Conservation (phyloP, 2,329 filamentous ascomycete species). For the Fusarium sp. region DNA sequence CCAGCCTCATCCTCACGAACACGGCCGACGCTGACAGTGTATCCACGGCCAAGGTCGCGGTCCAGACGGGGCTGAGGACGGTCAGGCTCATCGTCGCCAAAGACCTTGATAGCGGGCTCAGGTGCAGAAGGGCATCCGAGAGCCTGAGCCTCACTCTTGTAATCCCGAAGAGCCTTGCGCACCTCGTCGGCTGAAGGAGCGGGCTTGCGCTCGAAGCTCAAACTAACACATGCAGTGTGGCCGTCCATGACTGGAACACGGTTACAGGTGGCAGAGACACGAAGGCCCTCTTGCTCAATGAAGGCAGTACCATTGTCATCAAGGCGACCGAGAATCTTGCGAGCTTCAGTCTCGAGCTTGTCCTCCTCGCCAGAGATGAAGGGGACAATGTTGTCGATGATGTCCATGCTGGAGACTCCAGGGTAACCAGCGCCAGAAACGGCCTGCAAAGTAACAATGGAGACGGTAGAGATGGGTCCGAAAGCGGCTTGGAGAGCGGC, state of each 20-base stretch:
- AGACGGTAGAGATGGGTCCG: slow-evolving; percentile 79
- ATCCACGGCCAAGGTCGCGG: slow-evolving; percentile 84
- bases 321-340: slow-evolving; percentile 88
- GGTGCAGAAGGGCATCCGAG: slow-evolving; percentile 91
- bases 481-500: slow-evolving; percentile 89
- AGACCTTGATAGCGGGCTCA: slow-evolving; percentile 81
- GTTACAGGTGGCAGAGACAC: slow-evolving; percentile 89
- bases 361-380: slow-evolving; percentile 95
- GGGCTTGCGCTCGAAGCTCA: slow-evolving; percentile 81
- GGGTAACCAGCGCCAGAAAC: slow-evolving; percentile 93
- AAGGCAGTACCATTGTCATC: slow-evolving; percentile 79
- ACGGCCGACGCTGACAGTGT: slow-evolving; percentile 90
- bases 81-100: slow-evolving; percentile 79
- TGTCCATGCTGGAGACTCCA: slow-evolving; percentile 92
- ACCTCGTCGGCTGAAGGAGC: slow-evolving; percentile 80
- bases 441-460: slow-evolving; percentile 93
- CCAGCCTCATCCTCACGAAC: slow-evolving; percentile 87
- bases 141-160: slow-evolving; percentile 82
- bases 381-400: slow-evolving; percentile 95
- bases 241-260: slow-evolving; percentile 95
- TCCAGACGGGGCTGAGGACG: slow-evolving; percentile 92
- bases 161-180: slow-evolving; percentile 80
- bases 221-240: slow-evolving; percentile 92
- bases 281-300: slow-evolving; percentile 76
- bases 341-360: slow-evolving; percentile 93